These are phyloP conservation scores for Alternaria rosae DNA, from an alignment of 2,329 filamentous ascomycete genomes.

Conservation along the genomic window DNA sequence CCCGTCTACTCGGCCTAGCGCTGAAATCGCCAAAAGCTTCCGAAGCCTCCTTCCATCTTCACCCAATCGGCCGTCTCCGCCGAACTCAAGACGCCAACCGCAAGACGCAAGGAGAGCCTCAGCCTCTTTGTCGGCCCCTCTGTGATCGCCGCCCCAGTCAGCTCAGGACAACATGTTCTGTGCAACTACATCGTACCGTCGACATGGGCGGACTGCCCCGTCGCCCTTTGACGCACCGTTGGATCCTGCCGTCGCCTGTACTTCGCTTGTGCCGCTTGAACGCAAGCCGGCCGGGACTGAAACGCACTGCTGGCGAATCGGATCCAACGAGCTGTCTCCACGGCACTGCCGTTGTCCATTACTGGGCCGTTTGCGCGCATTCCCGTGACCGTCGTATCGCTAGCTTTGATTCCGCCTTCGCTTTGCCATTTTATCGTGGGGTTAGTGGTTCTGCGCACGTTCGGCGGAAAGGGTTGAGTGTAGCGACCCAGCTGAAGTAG, in stretches of 20 bases:
- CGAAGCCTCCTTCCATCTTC: not conserved
- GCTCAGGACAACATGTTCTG: not conserved
- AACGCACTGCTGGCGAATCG: conserved; percentile 6
- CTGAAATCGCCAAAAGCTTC: conserved; percentile 4
- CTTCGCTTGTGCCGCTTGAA: conserved; percentile 3
- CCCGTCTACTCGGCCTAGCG: conserved; percentile 5
- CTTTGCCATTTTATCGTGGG: conserved; percentile 2
- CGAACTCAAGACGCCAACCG: conserved; percentile 3
- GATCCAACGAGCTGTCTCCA: not conserved
- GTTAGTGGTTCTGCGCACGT: conserved; percentile 4
- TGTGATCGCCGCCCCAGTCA: not conserved
- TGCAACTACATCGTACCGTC: conserved; percentile 6
- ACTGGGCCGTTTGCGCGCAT: not conserved
- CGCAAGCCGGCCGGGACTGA: conserved; percentile 4
- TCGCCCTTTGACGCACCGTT: conserved; percentile 8
- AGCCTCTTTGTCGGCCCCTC: conserved; percentile 12
- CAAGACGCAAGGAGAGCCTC: conserved; percentile 2
- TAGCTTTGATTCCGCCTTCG: not conserved
- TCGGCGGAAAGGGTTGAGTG: conserved; percentile 13
- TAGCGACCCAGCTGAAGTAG: conserved; percentile 10
- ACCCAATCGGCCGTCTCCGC: conserved; percentile 11
- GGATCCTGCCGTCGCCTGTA: conserved; percentile 1
- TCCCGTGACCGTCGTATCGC: not conserved
- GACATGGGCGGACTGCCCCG: not conserved
- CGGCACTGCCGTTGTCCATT: conserved; percentile 5